Conservation (phyloP, 1,284 basidiomycete genomes). For the Ganoderma leucocontextum region DNA sequence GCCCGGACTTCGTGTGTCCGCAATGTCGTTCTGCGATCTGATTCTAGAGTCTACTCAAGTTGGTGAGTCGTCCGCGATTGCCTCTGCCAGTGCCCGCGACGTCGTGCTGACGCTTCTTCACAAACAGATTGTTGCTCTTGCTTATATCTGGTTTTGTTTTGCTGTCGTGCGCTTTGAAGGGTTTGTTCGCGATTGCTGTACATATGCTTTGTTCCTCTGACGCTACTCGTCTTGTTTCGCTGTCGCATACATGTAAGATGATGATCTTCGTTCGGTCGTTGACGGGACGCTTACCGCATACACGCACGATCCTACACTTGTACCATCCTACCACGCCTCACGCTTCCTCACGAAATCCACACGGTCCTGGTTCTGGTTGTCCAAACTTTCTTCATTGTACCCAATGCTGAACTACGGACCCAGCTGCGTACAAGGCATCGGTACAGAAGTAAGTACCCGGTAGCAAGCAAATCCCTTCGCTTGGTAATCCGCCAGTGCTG, state of each 20-base stretch:
- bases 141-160: background rate
- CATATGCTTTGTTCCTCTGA: background rate
- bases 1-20: slow-evolving; percentile 30
- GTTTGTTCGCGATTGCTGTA: no score
- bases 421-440: background rate
- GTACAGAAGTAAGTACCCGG: background rate
- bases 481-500: background rate
- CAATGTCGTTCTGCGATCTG: slow-evolving; percentile 31
- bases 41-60: background rate
- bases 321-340: background rate
- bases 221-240: background rate
- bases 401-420: background rate
- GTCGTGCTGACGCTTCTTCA: background rate
- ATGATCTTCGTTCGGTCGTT: background rate
- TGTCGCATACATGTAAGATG: background rate
- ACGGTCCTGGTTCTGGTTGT: background rate
- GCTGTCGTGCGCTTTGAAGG: background rate
- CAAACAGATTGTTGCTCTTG: background rate
- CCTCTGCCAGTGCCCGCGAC: background rate
- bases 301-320: background rate
- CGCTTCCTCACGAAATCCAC: background rate
- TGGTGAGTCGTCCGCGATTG: background rate
- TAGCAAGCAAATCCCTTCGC: background rate
- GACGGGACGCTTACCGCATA: background rate
- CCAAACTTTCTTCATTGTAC: background rate